These are phyloP conservation scores for Penicillium sp. DNA, from an alignment of 2,329 filamentous ascomycete species.

Conservation along the genomic window DNA sequence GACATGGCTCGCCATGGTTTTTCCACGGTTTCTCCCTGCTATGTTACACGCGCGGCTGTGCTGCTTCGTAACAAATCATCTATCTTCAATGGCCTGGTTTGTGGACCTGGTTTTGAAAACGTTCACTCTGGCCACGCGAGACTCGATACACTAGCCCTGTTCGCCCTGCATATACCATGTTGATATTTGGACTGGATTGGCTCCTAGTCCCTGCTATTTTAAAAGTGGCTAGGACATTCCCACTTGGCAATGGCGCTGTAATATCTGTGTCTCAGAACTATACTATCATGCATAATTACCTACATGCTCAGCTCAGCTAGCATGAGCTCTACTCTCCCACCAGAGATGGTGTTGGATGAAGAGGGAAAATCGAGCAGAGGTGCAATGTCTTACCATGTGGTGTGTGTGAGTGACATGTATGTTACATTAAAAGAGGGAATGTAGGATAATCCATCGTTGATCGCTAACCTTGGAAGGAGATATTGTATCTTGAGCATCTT, in stretches of 20 bases:
- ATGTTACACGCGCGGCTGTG: neutral
- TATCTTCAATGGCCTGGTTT: neutral
- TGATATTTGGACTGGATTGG: neutral
- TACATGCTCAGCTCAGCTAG: constrained; percentile 1
- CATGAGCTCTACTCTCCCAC: neutral
- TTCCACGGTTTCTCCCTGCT: neutral
- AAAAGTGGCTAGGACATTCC: neutral
- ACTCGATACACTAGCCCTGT: neutral
- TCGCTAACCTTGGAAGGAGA: too few relatives aligned
- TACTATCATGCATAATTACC: neutral
- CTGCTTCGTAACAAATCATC: constrained; percentile 1
- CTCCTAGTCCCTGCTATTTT: neutral
- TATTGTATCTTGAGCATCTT: too few relatives aligned
- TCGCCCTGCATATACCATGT: neutral
- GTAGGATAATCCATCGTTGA: too few relatives aligned
- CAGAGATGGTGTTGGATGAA: neutral
- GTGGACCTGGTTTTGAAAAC: neutral
- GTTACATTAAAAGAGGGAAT: too few relatives aligned
- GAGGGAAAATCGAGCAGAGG: neutral
- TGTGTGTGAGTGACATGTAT: neutral
- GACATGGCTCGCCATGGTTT: neutral
- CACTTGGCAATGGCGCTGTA: neutral
- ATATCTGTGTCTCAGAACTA: neutral
- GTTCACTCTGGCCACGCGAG: neutral
- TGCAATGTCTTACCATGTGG: neutral